phyloP scores from a whole-genome alignment of 106 monocot species.

The Acorus gramineus region DNA sequence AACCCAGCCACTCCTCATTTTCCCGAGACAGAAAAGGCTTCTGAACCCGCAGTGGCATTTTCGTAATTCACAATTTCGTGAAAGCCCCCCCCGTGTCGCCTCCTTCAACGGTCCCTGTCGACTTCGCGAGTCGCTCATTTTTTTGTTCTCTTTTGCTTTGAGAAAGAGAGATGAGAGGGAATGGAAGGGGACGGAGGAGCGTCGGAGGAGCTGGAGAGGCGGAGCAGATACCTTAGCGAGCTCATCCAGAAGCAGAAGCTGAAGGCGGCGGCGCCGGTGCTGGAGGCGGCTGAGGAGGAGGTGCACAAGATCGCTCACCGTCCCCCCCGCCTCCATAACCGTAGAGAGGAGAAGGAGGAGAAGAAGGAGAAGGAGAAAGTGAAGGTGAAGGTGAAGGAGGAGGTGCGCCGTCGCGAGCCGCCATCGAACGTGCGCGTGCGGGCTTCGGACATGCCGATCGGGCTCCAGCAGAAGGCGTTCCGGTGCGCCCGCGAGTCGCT shows the following conservation, averaged over 20 bases:
- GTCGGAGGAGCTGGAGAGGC: slow-evolving; percentile 38
- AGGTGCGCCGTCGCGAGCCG: not conserved
- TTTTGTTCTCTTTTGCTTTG: too few species aligned
- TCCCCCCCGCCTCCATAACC: too few species aligned
- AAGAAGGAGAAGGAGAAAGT: slow-evolving; percentile 4
- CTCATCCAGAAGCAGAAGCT: slow-evolving; percentile 13
- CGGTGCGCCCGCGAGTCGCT: slow-evolving; percentile 27
- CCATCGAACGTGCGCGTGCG: slow-evolving; percentile 17
- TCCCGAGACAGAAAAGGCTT: too few species aligned
- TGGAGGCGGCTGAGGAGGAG: slow-evolving; percentile 1
- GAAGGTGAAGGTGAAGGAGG: not conserved
- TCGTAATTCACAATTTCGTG: too few species aligned
- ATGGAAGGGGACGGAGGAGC: slow-evolving; percentile 16
- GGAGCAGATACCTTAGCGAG: slow-evolving; percentile 32
- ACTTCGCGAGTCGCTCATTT: too few species aligned
- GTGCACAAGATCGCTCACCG: not conserved
- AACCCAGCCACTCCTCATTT: too few species aligned
- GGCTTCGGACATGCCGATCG: slow-evolving; percentile 34
- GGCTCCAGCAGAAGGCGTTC: slow-evolving; percentile 36
- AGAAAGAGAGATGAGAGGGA: too few species aligned
- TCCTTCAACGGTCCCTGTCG: too few species aligned
- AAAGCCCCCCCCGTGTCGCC: too few species aligned
- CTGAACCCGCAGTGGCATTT: too few species aligned
- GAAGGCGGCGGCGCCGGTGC: not conserved
- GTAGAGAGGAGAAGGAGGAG: slow-evolving; percentile 1